Base-by-base conservation (phyloP, 2,329 filamentous ascomycete genomes). In the Pestalotiopsis sp. region DNA sequence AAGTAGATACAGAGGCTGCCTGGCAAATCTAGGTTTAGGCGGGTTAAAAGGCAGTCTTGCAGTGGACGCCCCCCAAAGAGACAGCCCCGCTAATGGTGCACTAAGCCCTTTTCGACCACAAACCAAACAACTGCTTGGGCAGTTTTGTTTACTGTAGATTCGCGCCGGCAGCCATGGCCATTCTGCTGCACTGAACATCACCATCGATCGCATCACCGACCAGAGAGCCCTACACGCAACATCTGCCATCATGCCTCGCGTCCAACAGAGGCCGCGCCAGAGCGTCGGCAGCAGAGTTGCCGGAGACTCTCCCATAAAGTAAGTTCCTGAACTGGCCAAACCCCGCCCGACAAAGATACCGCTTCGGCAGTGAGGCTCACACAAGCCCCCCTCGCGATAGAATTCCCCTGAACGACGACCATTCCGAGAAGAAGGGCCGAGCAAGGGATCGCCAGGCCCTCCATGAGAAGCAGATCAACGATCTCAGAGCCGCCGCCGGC, bases 331-430 rank as follows among this genome's bases (percentile, higher is more conserved):
- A 20, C 45, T 52, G 45, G 17, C 45, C n/a, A 52, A n/a, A 17
- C 45, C 45, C 45, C 45, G 45, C 65, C 17, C 17, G 25, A 20
- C 20, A 23, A 25, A 20, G 23, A 45, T 17, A 13, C 14, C 13
- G 36, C 27, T 13, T 41, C 58, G 23, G 56, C 5, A 56, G 23
- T 12, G 45, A 41, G 36, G 27, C 67, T 31, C 17, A n/a, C 68
- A 38, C 67, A 71, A 68, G 67, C 71, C 70, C 64, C 62, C 20
- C 45, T 49, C 45, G 65, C 64, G 66, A 61, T 76, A 97, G 94
- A 79, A 97, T 99, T 70, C 95, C 96, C 45, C 89, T 99, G 71
- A 98, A 98, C 84, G 96, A 99, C 84, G 96, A 99, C 85, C 91
- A 90, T 70, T 90, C 92, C 75, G 96, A 99, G 83, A 97, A 97